A percentile compares a stretch with the other conserved stretches of the same genome.
phyloP scores from a whole-genome alignment of 2,329 filamentous ascomycete species.

The Grosmannia serpens region DNA sequence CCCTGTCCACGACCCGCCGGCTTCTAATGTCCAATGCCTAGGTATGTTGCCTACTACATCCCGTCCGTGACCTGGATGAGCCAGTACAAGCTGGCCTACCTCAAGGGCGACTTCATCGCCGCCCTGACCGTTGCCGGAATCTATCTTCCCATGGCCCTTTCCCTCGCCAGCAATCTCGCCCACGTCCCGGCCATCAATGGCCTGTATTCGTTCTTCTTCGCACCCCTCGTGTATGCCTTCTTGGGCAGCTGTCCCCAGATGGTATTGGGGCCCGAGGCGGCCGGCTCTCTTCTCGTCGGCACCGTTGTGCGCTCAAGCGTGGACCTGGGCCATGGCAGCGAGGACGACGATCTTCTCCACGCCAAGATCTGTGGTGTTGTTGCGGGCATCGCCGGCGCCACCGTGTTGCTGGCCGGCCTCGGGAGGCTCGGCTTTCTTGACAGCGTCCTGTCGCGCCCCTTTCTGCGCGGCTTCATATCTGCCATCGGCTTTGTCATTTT shows the following conservation, averaged over 20 bases:
- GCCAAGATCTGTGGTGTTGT: slow-evolving; percentile 80
- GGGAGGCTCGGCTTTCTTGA: slow-evolving; percentile 85
- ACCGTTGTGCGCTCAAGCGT: slow-evolving; percentile 73
- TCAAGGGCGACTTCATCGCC: slow-evolving; percentile 77
- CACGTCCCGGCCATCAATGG: slow-evolving; percentile 91
- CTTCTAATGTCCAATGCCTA: slow-evolving; percentile 20
- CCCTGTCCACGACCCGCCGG: no score
- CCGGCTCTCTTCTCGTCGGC: slow-evolving; percentile 81
- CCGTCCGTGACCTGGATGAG: slow-evolving; percentile 83
- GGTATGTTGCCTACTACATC: slow-evolving; percentile 88
- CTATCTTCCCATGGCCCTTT: slow-evolving; percentile 95
- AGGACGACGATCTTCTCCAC: slow-evolving; percentile 56
- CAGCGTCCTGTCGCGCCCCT: slow-evolving; percentile 84
- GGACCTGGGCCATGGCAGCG: slow-evolving; percentile 50
- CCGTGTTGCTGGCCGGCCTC: slow-evolving; percentile 78
- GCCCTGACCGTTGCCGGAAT: slow-evolving; percentile 96
- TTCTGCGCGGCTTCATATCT: slow-evolving; percentile 89
- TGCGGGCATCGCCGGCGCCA: slow-evolving; percentile 75
- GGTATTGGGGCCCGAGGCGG: slow-evolving; percentile 89
- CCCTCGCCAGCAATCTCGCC: slow-evolving; percentile 81
- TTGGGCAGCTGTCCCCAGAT: slow-evolving; percentile 87
- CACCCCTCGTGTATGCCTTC: slow-evolving; percentile 80
- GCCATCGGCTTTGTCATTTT: slow-evolving; percentile 95
- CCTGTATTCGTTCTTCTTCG: slow-evolving; percentile 87
- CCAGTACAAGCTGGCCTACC: slow-evolving; percentile 72